A percentile compares a stretch with the other conserved stretches of the same genome.
Evolutionary conservation across 2,329 filamentous ascomycete genomes (phyloP).

Genomic region (Grosmannia serpens): DNA sequence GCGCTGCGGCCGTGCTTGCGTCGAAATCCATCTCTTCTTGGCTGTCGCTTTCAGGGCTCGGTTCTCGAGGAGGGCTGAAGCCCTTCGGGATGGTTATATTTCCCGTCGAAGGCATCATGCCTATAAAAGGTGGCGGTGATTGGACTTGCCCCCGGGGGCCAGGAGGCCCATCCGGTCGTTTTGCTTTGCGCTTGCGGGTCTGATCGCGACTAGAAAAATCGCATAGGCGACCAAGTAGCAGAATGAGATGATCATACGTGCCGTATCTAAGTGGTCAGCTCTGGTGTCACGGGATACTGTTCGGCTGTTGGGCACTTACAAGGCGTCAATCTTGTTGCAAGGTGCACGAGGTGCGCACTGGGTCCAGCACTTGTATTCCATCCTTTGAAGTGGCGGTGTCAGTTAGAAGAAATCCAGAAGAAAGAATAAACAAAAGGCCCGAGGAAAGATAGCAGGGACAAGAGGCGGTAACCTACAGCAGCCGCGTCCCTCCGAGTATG

Average conservation of each 20-base stretch:
- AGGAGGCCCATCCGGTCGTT: constrained; percentile 26
- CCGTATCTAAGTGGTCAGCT: constrained; percentile 47
- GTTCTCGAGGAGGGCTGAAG: constrained; percentile 37
- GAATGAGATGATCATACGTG: constrained; percentile 75
- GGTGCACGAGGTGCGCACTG: constrained; percentile 78
- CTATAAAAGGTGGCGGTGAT: constrained; percentile 37
- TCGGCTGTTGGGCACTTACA: constrained; percentile 31
- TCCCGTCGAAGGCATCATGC: constrained; percentile 42
- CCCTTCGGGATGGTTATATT: constrained; percentile 40
- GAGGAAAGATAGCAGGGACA: not conserved
- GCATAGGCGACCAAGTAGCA: constrained; percentile 68
- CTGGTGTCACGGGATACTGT: not conserved
- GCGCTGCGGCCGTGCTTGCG: constrained; percentile 53
- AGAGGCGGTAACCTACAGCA: constrained; percentile 55
- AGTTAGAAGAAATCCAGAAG: not conserved
- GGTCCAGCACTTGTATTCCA: constrained; percentile 72
- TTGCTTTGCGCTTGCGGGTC: constrained; percentile 60
- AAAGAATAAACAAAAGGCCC: constrained; percentile 8
- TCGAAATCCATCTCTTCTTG: constrained; percentile 48
- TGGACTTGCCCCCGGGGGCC: constrained; percentile 13
- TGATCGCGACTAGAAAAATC: constrained; percentile 71
- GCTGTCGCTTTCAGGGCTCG: constrained; percentile 29
- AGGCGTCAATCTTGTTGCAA: constrained; percentile 63
- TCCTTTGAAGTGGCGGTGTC: constrained; percentile 32
- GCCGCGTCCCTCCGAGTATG: constrained; percentile 70